These are phyloP conservation scores for Vitis amurensis DNA, from an alignment of 164 flowering plant species.

Conservation along the genomic window DNA sequence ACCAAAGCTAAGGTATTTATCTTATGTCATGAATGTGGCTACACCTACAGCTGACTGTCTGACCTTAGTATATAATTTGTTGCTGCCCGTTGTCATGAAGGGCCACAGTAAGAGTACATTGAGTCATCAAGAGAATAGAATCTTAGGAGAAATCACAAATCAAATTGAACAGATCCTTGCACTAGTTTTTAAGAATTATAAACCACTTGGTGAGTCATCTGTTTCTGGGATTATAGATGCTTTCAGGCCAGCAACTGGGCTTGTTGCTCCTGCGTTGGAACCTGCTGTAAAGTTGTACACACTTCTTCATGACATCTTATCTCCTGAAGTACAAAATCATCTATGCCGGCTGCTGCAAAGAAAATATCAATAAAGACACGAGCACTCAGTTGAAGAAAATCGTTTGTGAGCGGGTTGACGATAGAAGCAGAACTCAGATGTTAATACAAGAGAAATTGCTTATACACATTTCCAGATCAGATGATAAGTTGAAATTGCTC, in stretches of 20 bases:
- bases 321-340: constrained; percentile 74
- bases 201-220: constrained; percentile 76
- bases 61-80: constrained; percentile 62
- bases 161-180: constrained; percentile 80
- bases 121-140: constrained; percentile 98
- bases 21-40: constrained; percentile 95
- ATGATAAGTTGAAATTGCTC: too few species aligned
- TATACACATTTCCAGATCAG: too few species aligned
- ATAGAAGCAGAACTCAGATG: too few species aligned
- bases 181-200: constrained; percentile 82
- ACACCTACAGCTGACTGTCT: constrained; percentile 96
- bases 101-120: constrained; percentile 62
- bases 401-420: too few species aligned
- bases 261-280: constrained; percentile 73
- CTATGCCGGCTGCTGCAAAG: too few species aligned
- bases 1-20: constrained; percentile 76
- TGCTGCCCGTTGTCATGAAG: constrained; percentile 76
- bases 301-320: constrained; percentile 78
- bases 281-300: constrained; percentile 84
- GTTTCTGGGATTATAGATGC: constrained; percentile 77
- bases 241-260: constrained; percentile 63
- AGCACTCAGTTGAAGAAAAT: too few species aligned
- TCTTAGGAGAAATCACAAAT: constrained; percentile 80
- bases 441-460: too few species aligned
- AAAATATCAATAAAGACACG: too few species aligned